Percentiles rank a stretch among this genome's conserved stretches.
Conservation (phyloP, 495 filamentous ascomycete genomes). For the Geoglossum glabrum region DNA sequence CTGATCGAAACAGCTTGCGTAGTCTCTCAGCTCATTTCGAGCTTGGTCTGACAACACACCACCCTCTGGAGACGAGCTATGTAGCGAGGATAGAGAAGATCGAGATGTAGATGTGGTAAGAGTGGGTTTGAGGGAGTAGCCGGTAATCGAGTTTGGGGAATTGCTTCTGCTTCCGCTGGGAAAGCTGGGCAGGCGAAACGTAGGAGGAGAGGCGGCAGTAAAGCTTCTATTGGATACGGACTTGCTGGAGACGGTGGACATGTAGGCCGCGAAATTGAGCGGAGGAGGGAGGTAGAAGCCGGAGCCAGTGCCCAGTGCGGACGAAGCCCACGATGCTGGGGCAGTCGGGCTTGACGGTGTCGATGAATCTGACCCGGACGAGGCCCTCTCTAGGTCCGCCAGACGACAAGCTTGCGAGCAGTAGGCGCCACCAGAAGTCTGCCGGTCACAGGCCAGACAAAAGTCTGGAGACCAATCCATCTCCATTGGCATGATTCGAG, state of each 20-base stretch:
- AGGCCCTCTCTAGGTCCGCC: conserved; percentile 58
- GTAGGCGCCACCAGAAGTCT: conserved; percentile 58
- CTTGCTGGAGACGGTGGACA: conserved; percentile 18
- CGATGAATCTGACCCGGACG: conserved; percentile 31
- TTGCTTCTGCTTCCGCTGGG: conserved; percentile 2
- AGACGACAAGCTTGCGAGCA: conserved; percentile 87
- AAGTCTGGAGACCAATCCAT: conserved; percentile 82
- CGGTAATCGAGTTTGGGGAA: conserved; percentile 19
- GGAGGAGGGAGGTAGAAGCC: conserved; percentile 49
- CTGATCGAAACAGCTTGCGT: conserved; percentile 75
- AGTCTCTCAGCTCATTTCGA: conserved; percentile 61
- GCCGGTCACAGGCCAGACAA: conserved; percentile 85
- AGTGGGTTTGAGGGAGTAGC: conserved; percentile 13
- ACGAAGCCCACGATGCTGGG: conserved; percentile 27
- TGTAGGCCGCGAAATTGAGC: conserved; percentile 39
- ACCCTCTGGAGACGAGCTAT: conserved; percentile 32
- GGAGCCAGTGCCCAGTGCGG: conserved; percentile 16
- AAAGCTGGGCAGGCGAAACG: neutral
- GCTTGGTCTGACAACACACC: conserved; percentile 50
- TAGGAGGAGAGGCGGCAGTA: neutral
- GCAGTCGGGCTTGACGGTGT: conserved; percentile 27
- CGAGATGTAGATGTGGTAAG: conserved; percentile 70
- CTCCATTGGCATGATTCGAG: conserved; percentile 33
- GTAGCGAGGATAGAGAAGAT: conserved; percentile 63
- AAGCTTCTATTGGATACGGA: neutral